Percentiles rank a stretch among this genome's conserved stretches.
These are phyloP conservation scores for Trichosporon sp. DNA, from an alignment of 1,284 basidiomycete species.

Conservation along the genomic window DNA sequence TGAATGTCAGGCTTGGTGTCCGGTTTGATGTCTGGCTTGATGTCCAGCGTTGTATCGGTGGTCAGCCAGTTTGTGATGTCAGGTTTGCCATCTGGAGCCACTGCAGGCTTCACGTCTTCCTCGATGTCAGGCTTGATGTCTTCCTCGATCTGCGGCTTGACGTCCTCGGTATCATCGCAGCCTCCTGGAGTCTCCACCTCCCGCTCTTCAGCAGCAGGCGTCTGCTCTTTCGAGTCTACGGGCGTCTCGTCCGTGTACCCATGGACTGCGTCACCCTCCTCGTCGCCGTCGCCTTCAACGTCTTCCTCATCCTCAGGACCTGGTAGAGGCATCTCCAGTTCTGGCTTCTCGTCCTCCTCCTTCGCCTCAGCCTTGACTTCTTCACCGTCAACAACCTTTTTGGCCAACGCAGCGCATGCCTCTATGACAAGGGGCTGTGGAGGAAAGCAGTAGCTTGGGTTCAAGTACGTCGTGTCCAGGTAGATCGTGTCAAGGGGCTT, in stretches of 20 bases:
- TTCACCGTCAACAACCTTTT: constrained; percentile 42
- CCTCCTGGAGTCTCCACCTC: not conserved
- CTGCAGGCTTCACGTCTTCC: not conserved
- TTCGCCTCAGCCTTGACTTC: constrained; percentile 42
- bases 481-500: constrained; percentile 85
- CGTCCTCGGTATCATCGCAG: not conserved
- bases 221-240: not conserved
- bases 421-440: constrained; percentile 89
- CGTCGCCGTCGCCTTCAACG: not conserved
- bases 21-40: constrained; percentile 24
- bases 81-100: constrained; percentile 14
- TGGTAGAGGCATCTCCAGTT: not conserved
- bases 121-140: constrained; percentile 11
- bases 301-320: constrained; percentile 32
- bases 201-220: not conserved
- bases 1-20: constrained; percentile 21
- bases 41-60: constrained; percentile 22
- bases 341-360: constrained; percentile 21
- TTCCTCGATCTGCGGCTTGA: constrained; percentile 5
- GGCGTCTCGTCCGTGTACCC: not conserved
- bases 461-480: constrained; percentile 94
- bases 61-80: not conserved
- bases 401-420: constrained; percentile 82
- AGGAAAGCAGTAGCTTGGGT: constrained; percentile 92
- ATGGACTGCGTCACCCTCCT: not conserved